phyloP scores from a whole-genome alignment of 2,329 filamentous ascomycete species.

The Aureobasidium sp. region DNA sequence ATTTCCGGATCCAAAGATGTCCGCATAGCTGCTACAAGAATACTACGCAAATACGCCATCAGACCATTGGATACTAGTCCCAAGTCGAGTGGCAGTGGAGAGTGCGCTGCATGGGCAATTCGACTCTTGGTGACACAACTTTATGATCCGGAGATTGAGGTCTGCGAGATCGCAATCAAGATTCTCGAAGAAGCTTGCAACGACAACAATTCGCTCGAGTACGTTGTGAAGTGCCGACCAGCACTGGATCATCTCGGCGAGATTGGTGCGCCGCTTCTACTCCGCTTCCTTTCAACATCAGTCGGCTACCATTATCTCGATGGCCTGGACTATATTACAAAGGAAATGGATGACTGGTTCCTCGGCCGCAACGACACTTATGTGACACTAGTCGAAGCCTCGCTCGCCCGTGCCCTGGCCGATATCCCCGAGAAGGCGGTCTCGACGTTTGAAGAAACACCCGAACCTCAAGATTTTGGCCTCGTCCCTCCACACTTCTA shows the following conservation, averaged over 20 bases:
- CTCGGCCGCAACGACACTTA: slow-evolving; percentile 95
- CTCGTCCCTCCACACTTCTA: slow-evolving; percentile 95
- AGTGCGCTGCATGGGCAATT: slow-evolving; percentile 90
- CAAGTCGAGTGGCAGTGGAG: slow-evolving; percentile 36
- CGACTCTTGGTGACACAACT: slow-evolving; percentile 94
- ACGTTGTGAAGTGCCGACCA: slow-evolving; percentile 91
- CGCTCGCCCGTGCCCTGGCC: slow-evolving; percentile 77
- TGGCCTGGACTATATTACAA: slow-evolving; percentile 95
- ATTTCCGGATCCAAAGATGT: slow-evolving; percentile 88
- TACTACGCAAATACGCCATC: slow-evolving; percentile 79
- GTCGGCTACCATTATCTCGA: slow-evolving; percentile 97
- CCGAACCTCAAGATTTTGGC: slow-evolving; percentile 45
- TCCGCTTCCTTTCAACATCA: slow-evolving; percentile 90
- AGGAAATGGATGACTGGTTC: slow-evolving; percentile 99
- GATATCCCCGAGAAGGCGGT: slow-evolving; percentile 52
- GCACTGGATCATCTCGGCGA: slow-evolving; percentile 93
- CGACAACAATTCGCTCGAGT: slow-evolving; percentile 81
- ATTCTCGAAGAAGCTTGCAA: slow-evolving; percentile 98
- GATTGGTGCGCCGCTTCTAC: slow-evolving; percentile 84
- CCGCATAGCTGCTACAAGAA: slow-evolving; percentile 80
- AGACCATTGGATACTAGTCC: slow-evolving; percentile 41
- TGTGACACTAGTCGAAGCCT: slow-evolving; percentile 90
- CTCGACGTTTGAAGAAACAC: slow-evolving; percentile 44
- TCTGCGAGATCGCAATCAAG: slow-evolving; percentile 92
- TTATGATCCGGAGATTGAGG: slow-evolving; percentile 94